Conservation (phyloP, 768 basidiomycete genomes). For the Lyophyllum semitale region DNA sequence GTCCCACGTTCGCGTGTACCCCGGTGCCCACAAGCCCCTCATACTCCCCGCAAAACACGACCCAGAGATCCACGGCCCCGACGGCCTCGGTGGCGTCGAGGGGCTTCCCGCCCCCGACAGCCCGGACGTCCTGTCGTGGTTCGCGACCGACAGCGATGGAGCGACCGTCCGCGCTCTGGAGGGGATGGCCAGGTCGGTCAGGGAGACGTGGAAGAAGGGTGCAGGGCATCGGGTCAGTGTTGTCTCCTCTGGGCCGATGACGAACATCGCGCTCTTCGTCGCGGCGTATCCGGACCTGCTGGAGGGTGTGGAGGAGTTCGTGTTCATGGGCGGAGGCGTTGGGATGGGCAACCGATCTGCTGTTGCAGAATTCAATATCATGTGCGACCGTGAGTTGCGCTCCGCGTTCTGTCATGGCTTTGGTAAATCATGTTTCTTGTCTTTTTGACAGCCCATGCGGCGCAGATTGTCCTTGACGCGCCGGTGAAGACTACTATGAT, state of each 20-base stretch:
- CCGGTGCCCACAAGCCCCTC: conserved; percentile 72
- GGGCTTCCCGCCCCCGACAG: conserved; percentile 60
- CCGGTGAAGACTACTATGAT: conserved; percentile 76
- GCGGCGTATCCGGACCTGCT: conserved; percentile 53
- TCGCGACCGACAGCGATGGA: conserved; percentile 46
- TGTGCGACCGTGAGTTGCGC: conserved; percentile 75
- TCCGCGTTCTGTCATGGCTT: neutral
- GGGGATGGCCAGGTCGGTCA: conserved; percentile 64
- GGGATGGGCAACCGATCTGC: conserved; percentile 82
- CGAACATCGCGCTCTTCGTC: conserved; percentile 75
- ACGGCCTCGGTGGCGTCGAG: conserved; percentile 84
- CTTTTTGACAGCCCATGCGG: conserved; percentile 63
- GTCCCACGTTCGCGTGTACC: conserved; percentile 57
- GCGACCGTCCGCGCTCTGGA: conserved; percentile 57
- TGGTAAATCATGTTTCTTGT: no score
- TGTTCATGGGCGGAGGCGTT: conserved; percentile 92
- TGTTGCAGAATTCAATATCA: conserved; percentile 81
- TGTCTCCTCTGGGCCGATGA: conserved; percentile 83
- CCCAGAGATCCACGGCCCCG: conserved; percentile 78
- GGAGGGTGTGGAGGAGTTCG: conserved; percentile 65
- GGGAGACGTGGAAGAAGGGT: conserved; percentile 56
- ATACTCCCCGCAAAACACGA: conserved; percentile 63
- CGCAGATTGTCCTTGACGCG: conserved; percentile 76
- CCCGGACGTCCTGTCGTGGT: conserved; percentile 49
- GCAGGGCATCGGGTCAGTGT: conserved; percentile 63